Evolutionary conservation across 2,329 filamentous ascomycete genomes (phyloP).

Genomic region (Hypoxylon sp.): DNA sequence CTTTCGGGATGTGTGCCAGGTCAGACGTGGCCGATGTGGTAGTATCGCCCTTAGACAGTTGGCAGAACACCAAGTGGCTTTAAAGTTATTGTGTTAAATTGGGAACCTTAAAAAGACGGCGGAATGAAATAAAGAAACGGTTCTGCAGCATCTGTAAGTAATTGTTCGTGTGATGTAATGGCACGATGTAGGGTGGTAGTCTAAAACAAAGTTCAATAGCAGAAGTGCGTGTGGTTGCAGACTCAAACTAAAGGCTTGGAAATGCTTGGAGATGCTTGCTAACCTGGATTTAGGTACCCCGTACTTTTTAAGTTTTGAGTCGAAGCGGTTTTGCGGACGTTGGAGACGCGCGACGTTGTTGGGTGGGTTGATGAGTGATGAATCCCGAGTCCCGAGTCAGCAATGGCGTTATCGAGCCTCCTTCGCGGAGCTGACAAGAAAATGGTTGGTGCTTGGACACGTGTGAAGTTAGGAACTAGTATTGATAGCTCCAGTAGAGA

Average conservation of each 20-base stretch:
- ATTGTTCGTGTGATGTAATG: constrained; percentile 2
- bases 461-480: constrained; percentile 38
- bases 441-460: constrained; percentile 42
- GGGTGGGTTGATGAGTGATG: constrained; percentile 23
- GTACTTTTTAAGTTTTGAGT: constrained; percentile 18
- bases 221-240: constrained; percentile 11
- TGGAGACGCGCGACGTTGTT: constrained; percentile 12
- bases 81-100: constrained; percentile 1
- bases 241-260: background rate
- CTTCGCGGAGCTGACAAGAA: constrained; percentile 28
- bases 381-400: constrained; percentile 32
- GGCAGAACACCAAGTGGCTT: background rate
- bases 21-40: constrained; percentile 22
- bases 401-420: constrained; percentile 37
- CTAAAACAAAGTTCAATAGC: constrained; percentile 9
- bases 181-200: background rate
- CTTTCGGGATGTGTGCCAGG: constrained; percentile 18
- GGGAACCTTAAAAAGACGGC: background rate
- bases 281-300: constrained; percentile 16
- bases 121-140: constrained; percentile 1
- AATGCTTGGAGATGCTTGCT: constrained; percentile 5
- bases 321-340: constrained; percentile 17
- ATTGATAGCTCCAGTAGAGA: constrained; percentile 27
- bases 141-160: constrained; percentile 29
- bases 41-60: constrained; percentile 24